Conservation (phyloP, 768 basidiomycete species). For the Suillus plorans region DNA sequence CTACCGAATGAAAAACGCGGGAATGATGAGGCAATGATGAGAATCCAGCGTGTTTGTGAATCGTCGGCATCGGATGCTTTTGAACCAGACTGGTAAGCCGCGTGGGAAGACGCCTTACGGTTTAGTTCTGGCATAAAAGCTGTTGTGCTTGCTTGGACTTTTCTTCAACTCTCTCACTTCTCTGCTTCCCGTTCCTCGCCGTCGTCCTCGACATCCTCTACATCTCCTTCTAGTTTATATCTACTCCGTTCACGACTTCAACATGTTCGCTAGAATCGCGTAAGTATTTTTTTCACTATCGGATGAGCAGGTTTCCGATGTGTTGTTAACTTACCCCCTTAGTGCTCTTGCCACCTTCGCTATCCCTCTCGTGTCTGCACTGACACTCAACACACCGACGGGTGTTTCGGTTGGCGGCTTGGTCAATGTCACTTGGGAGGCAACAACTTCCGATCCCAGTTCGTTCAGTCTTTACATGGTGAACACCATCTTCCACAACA, state of each 20-base stretch:
- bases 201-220: not conserved
- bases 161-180: slow-evolving; percentile 17
- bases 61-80: slow-evolving; percentile 21
- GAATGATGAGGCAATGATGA: slow-evolving; percentile 10
- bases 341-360: slow-evolving; percentile 44
- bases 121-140: slow-evolving; percentile 18
- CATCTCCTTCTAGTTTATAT: slow-evolving; percentile 9
- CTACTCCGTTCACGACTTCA: slow-evolving; percentile 21
- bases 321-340: slow-evolving; percentile 31
- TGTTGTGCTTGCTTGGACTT: not conserved
- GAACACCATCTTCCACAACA: slow-evolving; percentile 50
- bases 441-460: slow-evolving; percentile 38
- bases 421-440: slow-evolving; percentile 49
- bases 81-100: slow-evolving; percentile 2
- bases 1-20: slow-evolving; percentile 13
- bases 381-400: slow-evolving; percentile 40
- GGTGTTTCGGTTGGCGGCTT: slow-evolving; percentile 31
- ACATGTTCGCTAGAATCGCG: slow-evolving; percentile 54
- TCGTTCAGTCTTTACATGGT: slow-evolving; percentile 46
- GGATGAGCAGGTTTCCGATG: slow-evolving; percentile 3
- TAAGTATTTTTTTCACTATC: slow-evolving; percentile 21
- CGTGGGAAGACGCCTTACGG: slow-evolving; percentile 21
- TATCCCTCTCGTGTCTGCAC: slow-evolving; percentile 44
- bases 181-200: slow-evolving; percentile 18
- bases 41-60: slow-evolving; percentile 11